phyloP scores from a whole-genome alignment of 2,329 filamentous ascomycete genomes.

The Trichophyton verrucosum region DNA sequence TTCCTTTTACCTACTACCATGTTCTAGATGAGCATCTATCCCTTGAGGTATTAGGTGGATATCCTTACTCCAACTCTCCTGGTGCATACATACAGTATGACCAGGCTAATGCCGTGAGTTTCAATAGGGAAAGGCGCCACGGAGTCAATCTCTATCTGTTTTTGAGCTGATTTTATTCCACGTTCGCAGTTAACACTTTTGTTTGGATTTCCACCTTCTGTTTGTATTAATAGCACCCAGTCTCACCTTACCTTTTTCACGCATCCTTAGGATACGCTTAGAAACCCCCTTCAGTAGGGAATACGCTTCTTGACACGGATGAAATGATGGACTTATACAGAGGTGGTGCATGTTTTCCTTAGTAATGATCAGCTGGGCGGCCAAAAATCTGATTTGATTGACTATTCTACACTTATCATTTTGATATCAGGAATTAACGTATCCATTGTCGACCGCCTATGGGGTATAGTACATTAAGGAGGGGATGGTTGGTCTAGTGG shows the following conservation, averaged over 20 bases:
- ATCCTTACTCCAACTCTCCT: neutral
- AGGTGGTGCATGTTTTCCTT: neutral
- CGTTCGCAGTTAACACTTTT: neutral
- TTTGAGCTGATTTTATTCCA: neutral
- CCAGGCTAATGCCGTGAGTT: neutral
- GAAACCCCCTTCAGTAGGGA: neutral
- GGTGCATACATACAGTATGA: neutral
- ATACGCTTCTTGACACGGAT: neutral
- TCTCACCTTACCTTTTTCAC: neutral
- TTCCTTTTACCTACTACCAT: neutral
- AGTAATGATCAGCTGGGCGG: neutral
- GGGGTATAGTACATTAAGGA: neutral
- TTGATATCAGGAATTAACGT: neutral
- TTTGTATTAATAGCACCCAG: neutral
- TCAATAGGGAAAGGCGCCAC: neutral
- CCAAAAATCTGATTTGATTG: neutral
- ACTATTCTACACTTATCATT: neutral
- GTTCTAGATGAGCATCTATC: neutral
- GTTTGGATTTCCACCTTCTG: neutral
- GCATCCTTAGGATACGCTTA: neutral
- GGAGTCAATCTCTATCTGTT: neutral
- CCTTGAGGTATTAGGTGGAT: neutral
- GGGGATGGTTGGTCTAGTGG: neutral
- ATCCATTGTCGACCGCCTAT: neutral
- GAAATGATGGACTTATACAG: neutral